These are phyloP conservation scores for Iberis pinnata DNA, from an alignment of 345 rosid genomes.

Conservation along the genomic window DNA sequence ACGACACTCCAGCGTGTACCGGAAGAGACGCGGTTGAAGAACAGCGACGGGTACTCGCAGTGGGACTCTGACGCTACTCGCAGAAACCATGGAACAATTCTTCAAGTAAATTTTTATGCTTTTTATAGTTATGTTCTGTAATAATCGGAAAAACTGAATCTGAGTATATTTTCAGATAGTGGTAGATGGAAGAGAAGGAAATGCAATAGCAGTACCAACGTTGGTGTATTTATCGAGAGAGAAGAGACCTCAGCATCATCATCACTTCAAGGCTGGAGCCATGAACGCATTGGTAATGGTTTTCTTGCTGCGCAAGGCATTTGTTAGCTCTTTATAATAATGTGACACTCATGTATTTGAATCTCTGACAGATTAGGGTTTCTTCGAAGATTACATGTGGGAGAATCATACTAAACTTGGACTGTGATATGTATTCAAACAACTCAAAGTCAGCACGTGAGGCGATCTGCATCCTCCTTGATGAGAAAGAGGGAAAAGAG, in stretches of 20 bases:
- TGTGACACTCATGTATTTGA: no score
- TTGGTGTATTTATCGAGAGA: conserved; percentile 72
- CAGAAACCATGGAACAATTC: conserved; percentile 48
- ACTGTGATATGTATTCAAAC: conserved; percentile 84
- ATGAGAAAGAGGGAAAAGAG: conserved; percentile 51
- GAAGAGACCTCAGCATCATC: conserved; percentile 54
- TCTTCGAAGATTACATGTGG: conserved; percentile 59
- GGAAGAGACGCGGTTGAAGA: conserved; percentile 30
- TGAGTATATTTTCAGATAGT: conserved; percentile 35
- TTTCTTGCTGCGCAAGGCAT: not conserved
- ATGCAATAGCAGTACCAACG: conserved; percentile 43
- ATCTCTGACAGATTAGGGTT: conserved; percentile 50
- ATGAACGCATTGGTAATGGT: conserved; percentile 62
- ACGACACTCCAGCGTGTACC: conserved; percentile 31
- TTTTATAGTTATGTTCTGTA: conserved; percentile 1
- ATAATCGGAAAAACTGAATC: not conserved
- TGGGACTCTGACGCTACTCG: conserved; percentile 43
- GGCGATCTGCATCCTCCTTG: conserved; percentile 82
- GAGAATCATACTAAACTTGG: conserved; percentile 48
- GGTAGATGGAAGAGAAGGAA: conserved; percentile 42
- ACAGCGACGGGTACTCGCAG: conserved; percentile 43
- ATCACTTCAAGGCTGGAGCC: conserved; percentile 85
- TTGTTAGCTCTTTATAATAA: no score
- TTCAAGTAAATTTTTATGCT: conserved; percentile 45
- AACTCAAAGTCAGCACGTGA: conserved; percentile 46